phyloP scores from a whole-genome alignment of 1,139 yeast species.

The Candida gigantensis region DNA sequence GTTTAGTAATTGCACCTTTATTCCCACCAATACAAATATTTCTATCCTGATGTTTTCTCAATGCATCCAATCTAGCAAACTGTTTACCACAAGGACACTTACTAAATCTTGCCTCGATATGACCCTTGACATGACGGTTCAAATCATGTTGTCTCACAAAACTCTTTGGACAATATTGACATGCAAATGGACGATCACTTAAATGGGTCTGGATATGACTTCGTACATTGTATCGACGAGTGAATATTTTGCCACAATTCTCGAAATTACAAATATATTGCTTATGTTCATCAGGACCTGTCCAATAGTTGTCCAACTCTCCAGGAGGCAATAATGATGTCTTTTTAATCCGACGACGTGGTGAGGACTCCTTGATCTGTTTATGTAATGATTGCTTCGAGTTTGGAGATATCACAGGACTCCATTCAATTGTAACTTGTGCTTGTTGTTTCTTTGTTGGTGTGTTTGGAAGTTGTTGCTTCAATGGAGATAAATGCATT shows the following conservation, averaged over 20 bases:
- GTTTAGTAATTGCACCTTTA: slow-evolving; percentile 30
- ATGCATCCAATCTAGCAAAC: slow-evolving; percentile 86
- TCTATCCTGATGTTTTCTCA: slow-evolving; percentile 76
- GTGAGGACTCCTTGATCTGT: slow-evolving; percentile 43
- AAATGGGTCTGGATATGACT: slow-evolving; percentile 97
- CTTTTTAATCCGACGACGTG: slow-evolving; percentile 50
- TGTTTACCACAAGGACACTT: slow-evolving; percentile 90
- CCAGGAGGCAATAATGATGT: slow-evolving; percentile 87
- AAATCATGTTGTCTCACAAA: slow-evolving; percentile 93
- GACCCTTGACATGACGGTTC: slow-evolving; percentile 87
- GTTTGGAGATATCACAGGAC: slow-evolving; percentile 53
- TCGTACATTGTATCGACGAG: slow-evolving; percentile 89
- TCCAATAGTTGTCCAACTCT: slow-evolving; percentile 79
- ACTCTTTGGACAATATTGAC: slow-evolving; percentile 62
- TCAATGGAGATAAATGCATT: slow-evolving; percentile 44
- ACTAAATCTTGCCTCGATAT: slow-evolving; percentile 67
- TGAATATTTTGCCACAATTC: slow-evolving; percentile 80
- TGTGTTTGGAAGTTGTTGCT: slow-evolving; percentile 30
- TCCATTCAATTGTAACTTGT: slow-evolving; percentile 44
- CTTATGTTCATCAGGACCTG: slow-evolving; percentile 73
- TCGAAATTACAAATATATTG: slow-evolving; percentile 73
- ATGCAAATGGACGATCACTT: slow-evolving; percentile 84
- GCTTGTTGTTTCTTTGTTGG: slow-evolving; percentile 30
- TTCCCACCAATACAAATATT: slow-evolving; percentile 75
- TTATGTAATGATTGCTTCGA: slow-evolving; percentile 35